Evolutionary conservation across 2,329 filamentous ascomycete species (phyloP).

Genomic region (Xylariaceae sp.): DNA sequence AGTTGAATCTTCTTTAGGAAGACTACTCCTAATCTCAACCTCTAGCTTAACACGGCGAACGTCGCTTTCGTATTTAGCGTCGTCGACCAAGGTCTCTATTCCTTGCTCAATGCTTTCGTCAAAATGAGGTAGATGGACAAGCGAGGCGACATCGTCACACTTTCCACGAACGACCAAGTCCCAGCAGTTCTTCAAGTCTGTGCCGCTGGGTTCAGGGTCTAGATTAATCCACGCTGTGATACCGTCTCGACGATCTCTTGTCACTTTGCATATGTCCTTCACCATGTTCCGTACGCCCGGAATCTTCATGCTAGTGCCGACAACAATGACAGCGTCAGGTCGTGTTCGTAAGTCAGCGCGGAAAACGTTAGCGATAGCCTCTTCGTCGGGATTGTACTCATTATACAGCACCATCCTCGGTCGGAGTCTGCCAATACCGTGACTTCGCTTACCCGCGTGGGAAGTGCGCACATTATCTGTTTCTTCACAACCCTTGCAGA

Average conservation of each 20-base stretch:
- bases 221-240: slow-evolving; percentile 95
- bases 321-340: slow-evolving; percentile 91
- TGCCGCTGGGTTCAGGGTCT: slow-evolving; percentile 79
- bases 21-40: slow-evolving; percentile 48
- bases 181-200: slow-evolving; percentile 90
- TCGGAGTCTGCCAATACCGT: slow-evolving; percentile 87
- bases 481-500: slow-evolving; percentile 75
- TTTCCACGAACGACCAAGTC: slow-evolving; percentile 87
- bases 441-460: slow-evolving; percentile 83
- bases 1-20: slow-evolving; percentile 21
- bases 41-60: slow-evolving; percentile 48
- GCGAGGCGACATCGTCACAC: slow-evolving; percentile 83
- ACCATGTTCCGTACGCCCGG: slow-evolving; percentile 89
- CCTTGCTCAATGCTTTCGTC: slow-evolving; percentile 59
- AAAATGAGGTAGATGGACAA: slow-evolving; percentile 68
- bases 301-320: slow-evolving; percentile 94
- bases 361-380: slow-evolving; percentile 92
- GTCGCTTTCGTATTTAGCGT: slow-evolving; percentile 51
- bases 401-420: slow-evolving; percentile 97
- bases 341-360: slow-evolving; percentile 82
- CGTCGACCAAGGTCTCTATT: slow-evolving; percentile 52
- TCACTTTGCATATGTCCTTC: slow-evolving; percentile 86
- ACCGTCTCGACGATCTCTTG: slow-evolving; percentile 81
- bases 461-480: slow-evolving; percentile 77
- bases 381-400: slow-evolving; percentile 94